Base-by-base conservation (phyloP, 2,329 filamentous ascomycete genomes). In the Celoporthe dispersa region DNA sequence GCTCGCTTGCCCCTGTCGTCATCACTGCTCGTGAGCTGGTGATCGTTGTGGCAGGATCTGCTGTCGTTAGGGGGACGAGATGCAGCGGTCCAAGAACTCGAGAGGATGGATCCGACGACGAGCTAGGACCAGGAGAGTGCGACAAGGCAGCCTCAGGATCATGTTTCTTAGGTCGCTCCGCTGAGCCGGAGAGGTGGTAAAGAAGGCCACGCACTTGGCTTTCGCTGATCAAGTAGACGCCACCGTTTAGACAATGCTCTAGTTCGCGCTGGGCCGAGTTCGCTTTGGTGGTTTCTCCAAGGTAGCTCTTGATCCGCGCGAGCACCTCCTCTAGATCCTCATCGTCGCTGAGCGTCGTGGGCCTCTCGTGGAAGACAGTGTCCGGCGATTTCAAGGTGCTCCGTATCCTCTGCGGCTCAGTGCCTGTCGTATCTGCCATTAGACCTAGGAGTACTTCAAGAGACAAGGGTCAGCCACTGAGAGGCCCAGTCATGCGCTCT, bases 31-130 rank as follows among this genome's bases (percentile, higher is more conserved):
- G 53, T 6, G 57, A 51, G 25, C 44, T 41, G 33, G 51, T 66
- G 16, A 72, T 48, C 28, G 68, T 62, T 5, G 62, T 70, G 31
- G 66, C 37, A 22, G 70, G 70, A 41, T 48, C 19, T 48, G 59
- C 70, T 19, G 61, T 31, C 9, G 60, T 67, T 6, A 67, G 28
- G 16, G 28, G 35, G 16, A 67, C 53, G 8, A 65, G 41, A 12
- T 57, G 48, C 65, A 70, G 51, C 8, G 57, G 12, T 39, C 39
- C 55, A n/a, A 53, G 62, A 28, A 67, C 57, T 53, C 25, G 51
- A 57, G n/a, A 12, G 31, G 31, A 3, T 33, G n/a, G n/a, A 31
- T 33, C n/a, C 64, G 53, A 48, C 22, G 51, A 19, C 44, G 44
- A 25, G 3, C 11, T 33, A n/a, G 48, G 25, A 16, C 22, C 28